A percentile compares a stretch with the other conserved stretches of the same genome.
These are phyloP conservation scores for Auriscalpium orientale DNA, from an alignment of 768 basidiomycete genomes.

Conservation along the genomic window DNA sequence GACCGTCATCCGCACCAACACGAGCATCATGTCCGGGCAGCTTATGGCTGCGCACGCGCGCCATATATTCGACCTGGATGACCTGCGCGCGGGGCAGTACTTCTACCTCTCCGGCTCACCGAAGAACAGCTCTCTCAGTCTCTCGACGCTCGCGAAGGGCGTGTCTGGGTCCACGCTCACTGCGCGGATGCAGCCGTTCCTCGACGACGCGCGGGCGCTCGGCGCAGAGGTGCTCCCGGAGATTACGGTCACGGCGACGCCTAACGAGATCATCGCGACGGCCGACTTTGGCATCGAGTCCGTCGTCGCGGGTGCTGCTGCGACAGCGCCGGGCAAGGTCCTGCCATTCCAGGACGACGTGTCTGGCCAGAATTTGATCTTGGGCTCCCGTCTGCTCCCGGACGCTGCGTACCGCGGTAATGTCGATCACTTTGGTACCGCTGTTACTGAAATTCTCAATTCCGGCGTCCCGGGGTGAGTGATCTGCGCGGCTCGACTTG, in stretches of 20 bases:
- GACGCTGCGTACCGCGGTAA: neutral
- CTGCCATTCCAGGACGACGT: slow-evolving; percentile 5
- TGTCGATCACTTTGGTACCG: slow-evolving; percentile 2
- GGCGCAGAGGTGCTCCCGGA: neutral
- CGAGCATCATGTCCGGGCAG: slow-evolving; percentile 16
- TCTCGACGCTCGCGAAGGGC: neutral
- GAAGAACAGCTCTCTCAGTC: neutral
- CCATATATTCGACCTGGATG: slow-evolving; percentile 32
- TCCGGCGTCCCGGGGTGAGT: neutral
- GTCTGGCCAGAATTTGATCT: slow-evolving; percentile 5
- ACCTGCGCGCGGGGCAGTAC: slow-evolving; percentile 12
- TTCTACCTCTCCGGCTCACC: neutral
- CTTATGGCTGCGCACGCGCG: slow-evolving; percentile 25
- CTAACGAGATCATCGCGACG: neutral
- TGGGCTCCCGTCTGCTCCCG: slow-evolving; percentile 12
- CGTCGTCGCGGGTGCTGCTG: slow-evolving; percentile 4
- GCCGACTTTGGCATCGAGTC: slow-evolving; percentile 6
- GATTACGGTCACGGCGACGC: neutral
- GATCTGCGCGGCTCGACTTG: neutral
- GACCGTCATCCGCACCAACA: slow-evolving; percentile 13
- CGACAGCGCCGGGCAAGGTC: slow-evolving; percentile 1
- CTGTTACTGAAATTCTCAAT: slow-evolving; percentile 3
- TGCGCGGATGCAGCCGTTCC: neutral
- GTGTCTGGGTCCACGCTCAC: neutral
- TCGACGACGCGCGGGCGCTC: neutral